These are phyloP conservation scores for Schizochytrium sp. DNA, from an alignment of 108 stramenopile species.

Conservation along the genomic window DNA sequence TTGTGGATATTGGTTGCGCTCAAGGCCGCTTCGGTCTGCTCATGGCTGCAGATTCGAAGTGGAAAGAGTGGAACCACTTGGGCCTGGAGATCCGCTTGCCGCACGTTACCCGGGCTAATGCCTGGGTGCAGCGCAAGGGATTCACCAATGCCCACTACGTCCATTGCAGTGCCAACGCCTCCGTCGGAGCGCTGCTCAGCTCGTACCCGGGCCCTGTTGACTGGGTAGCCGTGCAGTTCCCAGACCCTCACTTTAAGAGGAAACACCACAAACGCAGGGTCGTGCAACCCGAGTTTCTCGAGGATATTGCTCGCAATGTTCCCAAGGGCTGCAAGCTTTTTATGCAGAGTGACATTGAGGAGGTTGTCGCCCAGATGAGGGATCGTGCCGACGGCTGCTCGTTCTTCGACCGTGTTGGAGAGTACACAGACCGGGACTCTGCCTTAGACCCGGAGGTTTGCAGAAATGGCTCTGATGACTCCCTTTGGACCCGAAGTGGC, in stretches of 20 bases:
- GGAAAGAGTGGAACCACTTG: constrained; percentile 59
- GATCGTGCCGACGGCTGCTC: constrained; percentile 42
- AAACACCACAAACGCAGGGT: constrained; percentile 61
- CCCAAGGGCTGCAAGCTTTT: constrained; percentile 8
- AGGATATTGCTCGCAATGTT: background rate
- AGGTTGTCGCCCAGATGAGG: constrained; percentile 57
- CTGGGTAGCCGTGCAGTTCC: constrained; percentile 61
- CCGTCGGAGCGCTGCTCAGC: background rate
- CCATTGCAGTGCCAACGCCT: constrained; percentile 42
- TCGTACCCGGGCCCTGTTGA: constrained; percentile 43
- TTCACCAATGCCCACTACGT: constrained; percentile 51
- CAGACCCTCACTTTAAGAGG: constrained; percentile 64
- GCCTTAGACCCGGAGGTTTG: constrained; percentile 32
- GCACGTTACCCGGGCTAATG: constrained; percentile 49
- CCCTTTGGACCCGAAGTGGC: constrained; percentile 12
- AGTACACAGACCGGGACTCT: background rate
- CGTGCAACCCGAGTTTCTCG: constrained; percentile 44
- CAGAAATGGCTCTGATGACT: constrained; percentile 42
- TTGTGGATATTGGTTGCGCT: constrained; percentile 25
- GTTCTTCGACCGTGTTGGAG: constrained; percentile 16
- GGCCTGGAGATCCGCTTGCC: constrained; percentile 34
- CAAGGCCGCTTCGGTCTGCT: constrained; percentile 57
- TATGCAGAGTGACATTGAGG: constrained; percentile 31
- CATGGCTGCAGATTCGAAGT: constrained; percentile 28
- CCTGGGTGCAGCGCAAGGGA: constrained; percentile 32